Percentiles rank a stretch among this genome's conserved stretches.
These are phyloP conservation scores for Sugiyamaella grinbergsii DNA, from an alignment of 1,139 yeast genomes.

Conservation along the genomic window DNA sequence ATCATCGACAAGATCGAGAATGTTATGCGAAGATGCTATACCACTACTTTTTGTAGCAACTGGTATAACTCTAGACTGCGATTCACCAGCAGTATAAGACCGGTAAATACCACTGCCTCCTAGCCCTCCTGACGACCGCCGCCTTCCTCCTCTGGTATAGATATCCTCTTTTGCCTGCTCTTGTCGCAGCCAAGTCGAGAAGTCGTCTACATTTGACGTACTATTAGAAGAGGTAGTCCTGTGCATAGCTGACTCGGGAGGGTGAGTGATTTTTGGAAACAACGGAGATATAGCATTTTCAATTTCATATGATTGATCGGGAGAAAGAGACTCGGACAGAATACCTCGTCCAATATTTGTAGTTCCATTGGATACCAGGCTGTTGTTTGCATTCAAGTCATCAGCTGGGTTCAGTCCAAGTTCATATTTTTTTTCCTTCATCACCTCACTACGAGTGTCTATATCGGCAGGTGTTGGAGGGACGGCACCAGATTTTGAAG, in stretches of 20 bases:
- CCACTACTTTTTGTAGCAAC: neutral
- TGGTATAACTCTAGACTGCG: neutral
- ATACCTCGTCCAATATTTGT: neutral
- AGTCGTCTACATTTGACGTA: conserved; percentile 14
- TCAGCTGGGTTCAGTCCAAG: too few species aligned
- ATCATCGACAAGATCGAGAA: conserved; percentile 31
- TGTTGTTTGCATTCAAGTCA: neutral
- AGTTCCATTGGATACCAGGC: neutral
- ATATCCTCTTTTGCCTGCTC: conserved; percentile 14
- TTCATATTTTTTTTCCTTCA: too few species aligned
- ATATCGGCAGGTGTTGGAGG: too few species aligned
- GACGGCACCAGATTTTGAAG: too few species aligned
- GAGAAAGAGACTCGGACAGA: neutral
- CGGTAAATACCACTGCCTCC: neutral
- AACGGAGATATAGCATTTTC: conserved; percentile 19
- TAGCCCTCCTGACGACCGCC: conserved; percentile 4
- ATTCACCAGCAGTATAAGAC: neutral
- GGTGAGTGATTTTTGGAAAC: conserved; percentile 17
- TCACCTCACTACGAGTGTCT: too few species aligned
- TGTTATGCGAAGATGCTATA: conserved; percentile 3
- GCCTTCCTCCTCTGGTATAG: neutral
- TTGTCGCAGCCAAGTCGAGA: conserved; percentile 10
- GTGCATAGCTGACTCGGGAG: conserved; percentile 14
- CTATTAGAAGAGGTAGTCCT: conserved; percentile 5
- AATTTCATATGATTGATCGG: conserved; percentile 10